Evolutionary conservation across 208 protist species (phyloP).

Genomic region (Wallacemonas rigidus): DNA sequence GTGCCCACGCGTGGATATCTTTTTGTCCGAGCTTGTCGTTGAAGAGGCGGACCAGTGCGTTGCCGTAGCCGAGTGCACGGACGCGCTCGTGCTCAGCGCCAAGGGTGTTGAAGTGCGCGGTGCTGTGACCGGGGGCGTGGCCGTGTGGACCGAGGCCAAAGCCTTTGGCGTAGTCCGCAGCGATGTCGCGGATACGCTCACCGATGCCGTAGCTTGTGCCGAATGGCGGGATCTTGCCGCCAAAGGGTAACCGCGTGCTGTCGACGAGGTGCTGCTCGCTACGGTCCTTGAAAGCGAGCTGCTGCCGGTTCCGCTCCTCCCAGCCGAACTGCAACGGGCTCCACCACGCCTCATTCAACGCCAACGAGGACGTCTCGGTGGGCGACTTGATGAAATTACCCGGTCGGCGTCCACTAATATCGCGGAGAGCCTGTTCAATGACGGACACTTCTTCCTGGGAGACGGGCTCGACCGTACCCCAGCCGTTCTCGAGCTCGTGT

Average conservation of each 20-base stretch:
- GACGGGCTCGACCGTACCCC: constrained; percentile 65
- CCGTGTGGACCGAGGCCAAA: constrained; percentile 87
- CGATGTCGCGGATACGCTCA: constrained; percentile 83
- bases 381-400: constrained; percentile 88
- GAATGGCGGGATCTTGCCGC: constrained; percentile 76
- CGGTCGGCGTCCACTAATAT: constrained; percentile 86
- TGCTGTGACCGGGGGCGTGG: constrained; percentile 74
- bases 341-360: constrained; percentile 89
- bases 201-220: constrained; percentile 85
- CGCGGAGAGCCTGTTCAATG: constrained; percentile 88
- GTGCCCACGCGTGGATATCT: constrained; percentile 68
- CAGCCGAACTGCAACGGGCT: constrained; percentile 74
- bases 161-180: constrained; percentile 75
- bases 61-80: constrained; percentile 53
- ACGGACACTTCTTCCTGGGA: constrained; percentile 65
- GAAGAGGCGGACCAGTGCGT: constrained; percentile 80
- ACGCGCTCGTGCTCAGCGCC: constrained; percentile 53
- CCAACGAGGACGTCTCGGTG: constrained; percentile 59
- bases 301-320: constrained; percentile 79
- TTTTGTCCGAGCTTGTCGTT: constrained; percentile 70
- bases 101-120: constrained; percentile 61
- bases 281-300: constrained; percentile 61
- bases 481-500: constrained; percentile 86
- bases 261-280: constrained; percentile 78
- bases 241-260: constrained; percentile 66